These are phyloP conservation scores for Kokia cookei DNA, from an alignment of 441 rosid species.

Conservation along the genomic window DNA sequence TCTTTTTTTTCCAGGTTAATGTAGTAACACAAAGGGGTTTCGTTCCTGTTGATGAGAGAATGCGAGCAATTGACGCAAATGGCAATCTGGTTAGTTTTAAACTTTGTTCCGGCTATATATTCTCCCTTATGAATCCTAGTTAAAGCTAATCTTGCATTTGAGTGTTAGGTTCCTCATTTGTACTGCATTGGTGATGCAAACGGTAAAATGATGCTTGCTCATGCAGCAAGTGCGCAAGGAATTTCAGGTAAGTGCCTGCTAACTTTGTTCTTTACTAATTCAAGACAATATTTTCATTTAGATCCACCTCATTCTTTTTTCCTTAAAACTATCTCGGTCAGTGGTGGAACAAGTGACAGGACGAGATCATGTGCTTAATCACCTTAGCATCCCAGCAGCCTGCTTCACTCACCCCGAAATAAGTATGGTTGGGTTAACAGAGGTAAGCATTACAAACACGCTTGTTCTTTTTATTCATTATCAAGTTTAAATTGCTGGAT, in stretches of 20 bases:
- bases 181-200: constrained; percentile 91
- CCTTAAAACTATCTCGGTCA: constrained; percentile 17
- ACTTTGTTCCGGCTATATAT: neutral
- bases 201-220: constrained; percentile 99
- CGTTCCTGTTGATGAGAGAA: constrained; percentile 81
- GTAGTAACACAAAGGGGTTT: constrained; percentile 86
- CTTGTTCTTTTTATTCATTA: neutral
- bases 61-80: constrained; percentile 78
- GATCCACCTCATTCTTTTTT: constrained; percentile 4
- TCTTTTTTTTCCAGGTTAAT: constrained; percentile 43
- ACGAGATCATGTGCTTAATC: constrained; percentile 83
- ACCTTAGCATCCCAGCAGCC: constrained; percentile 93
- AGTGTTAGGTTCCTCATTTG: constrained; percentile 60
- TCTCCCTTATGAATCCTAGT: neutral
- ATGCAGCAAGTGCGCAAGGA: constrained; percentile 99
- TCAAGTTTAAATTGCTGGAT: neutral
- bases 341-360: constrained; percentile 96
- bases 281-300: neutral
- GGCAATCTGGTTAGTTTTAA: constrained; percentile 55
- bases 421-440: constrained; percentile 96
- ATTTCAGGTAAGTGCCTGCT: constrained; percentile 63
- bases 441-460: constrained; percentile 34
- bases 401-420: constrained; percentile 99
- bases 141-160: constrained; percentile 4
- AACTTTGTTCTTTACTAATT: neutral